Evolutionary conservation across 2,329 filamentous ascomycete genomes (phyloP), one percentile per base, ranked within the genome.

Genomic region (Coniella lustricola): DNA sequence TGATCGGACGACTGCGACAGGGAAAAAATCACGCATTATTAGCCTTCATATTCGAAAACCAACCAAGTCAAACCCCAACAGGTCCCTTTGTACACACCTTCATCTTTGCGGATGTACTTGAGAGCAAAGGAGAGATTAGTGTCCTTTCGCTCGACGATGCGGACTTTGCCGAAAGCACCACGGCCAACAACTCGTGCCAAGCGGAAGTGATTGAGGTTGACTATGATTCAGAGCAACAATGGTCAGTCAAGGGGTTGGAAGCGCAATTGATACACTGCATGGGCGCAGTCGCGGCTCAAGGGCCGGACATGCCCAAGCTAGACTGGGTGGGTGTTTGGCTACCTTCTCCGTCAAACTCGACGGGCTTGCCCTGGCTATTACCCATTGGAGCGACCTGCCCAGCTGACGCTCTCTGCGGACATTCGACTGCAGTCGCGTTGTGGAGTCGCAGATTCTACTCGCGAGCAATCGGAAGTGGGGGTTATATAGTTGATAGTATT

Each of bases 81-180:
- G n/a, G n/a, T n/a, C n/a, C n/a, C n/a, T n/a, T n/a, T n/a, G n/a
- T 33, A 39, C 81, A 54, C 62, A 90, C 90, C 87, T 81, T 97
- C 91, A 85, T 97, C 91, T 79, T 96, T 97, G 57, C 90, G 84
- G 56, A 97, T 97, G 67, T 97, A 97, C 69, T 98, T 98, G 56
- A 98, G 77, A 38, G 93, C 93, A 68, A 98, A 98, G 3, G 90
- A 91, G 60, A 97, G 71, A 49, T 84, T 85, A 1, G 90, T 95
- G 64, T 98, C 93, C 70, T 97, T 97, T 58, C 90, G 82, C 75
- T 98, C 93, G 63, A 98, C 93, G 58, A 98, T 98, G 62, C 93
- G 86, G 54, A 98, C 93, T 71, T 98, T 98, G 62, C 93, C 93
- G 73, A 98, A 98, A 49, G 93, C 93, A 61, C 93, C 93, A 68